Base-by-base conservation (phyloP, 257 asterid species). In the Penstemon davidsonii region DNA sequence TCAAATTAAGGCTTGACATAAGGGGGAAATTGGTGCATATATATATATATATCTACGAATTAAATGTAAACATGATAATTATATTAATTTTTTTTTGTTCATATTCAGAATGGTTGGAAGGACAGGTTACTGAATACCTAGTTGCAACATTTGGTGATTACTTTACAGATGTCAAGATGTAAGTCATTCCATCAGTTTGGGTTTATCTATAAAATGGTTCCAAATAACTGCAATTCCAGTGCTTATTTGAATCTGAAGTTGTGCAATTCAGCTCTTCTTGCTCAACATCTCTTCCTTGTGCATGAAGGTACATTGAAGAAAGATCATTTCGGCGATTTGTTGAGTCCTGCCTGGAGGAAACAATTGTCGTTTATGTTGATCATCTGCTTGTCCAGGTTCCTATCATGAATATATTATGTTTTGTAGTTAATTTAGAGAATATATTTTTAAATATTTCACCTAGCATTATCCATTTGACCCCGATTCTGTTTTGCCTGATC, bases 341-440 rank as follows among this genome's bases (percentile, higher is more conserved):
- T 42, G 99, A 94, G 80, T 96, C 99, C 68, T 94, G 97, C 83
- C 84, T 94, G 52, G 99, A 94, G 85, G 97, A 91, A 82, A 81
- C 96, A 52, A 77, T 94, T 70, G 85, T 94, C 62, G 96, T 94
- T 70, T 94, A 88, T 65, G 95, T 87, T 58, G 99, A 94, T 65
- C 96, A 86, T 80, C 84, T 94, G 60, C 94, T 94, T 51, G 73
- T 79, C 58, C 97, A 90, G 97, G 99, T 94, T 65, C 74, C 68
- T 64, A 55, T 42, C 69, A 66, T 25, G 59, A 59, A 40, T 51
- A 52, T 46, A 12, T 50, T 1, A 25, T 25, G 33, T 25, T 55
- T 65, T 60, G 38, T 7, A 55, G 10, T 54, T 18, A 4, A 5
- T 39, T 37, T 64, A 38, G 65, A 60, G 50, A n/a, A 5, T 55